Conservation (phyloP, 768 basidiomycete genomes). For the Agrocybe pediades region DNA sequence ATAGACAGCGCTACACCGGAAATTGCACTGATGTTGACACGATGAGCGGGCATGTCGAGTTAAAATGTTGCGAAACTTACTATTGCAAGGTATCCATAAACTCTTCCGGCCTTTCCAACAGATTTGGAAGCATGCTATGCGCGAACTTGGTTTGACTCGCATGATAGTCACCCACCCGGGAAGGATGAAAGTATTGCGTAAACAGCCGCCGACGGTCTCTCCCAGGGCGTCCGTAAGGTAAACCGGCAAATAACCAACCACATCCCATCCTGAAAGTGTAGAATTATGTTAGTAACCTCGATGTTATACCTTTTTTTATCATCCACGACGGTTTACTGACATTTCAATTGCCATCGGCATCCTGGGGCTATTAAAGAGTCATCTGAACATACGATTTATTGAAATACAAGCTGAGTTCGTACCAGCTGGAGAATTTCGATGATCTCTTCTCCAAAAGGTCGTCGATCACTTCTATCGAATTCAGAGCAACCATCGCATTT, state of each 20-base stretch:
- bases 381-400: background rate
- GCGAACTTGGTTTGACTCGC: constrained; percentile 14
- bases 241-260: constrained; percentile 15
- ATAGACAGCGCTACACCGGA: constrained; percentile 30
- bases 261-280: constrained; percentile 13
- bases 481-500: constrained; percentile 20
- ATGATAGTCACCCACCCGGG: constrained; percentile 10
- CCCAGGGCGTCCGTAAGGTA: constrained; percentile 25
- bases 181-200: constrained; percentile 19
- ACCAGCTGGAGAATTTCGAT: constrained; percentile 21
- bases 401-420: background rate
- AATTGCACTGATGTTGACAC: constrained; percentile 14
- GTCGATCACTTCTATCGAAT: constrained; percentile 17
- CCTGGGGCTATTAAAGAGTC: background rate
- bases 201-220: constrained; percentile 22
- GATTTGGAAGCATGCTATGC: constrained; percentile 12
- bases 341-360: constrained; percentile 15
- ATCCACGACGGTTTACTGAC: constrained; percentile 1
- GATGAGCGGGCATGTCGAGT: no score
- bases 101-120: constrained; percentile 6
- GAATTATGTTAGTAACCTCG: no score
- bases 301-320: no score
- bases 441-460: constrained; percentile 25
- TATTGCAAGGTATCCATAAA: constrained; percentile 1
- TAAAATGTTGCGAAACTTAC: constrained; percentile 1